Conservation (phyloP, 257 asterid genomes). For the Solanum chaucha region DNA sequence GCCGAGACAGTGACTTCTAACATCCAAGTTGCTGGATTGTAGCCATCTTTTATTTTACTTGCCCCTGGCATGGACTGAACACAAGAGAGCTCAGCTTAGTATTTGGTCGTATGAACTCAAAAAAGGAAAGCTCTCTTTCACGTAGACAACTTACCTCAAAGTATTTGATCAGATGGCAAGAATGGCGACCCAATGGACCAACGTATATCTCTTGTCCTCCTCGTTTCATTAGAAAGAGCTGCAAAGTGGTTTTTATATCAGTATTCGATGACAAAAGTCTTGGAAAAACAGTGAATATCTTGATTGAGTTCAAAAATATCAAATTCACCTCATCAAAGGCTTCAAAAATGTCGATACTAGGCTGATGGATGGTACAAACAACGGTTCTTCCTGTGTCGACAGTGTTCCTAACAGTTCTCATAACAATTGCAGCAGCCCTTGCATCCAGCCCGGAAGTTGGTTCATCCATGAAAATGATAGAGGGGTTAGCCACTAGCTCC, state of each 20-base stretch:
- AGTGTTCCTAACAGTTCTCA: slow-evolving; percentile 74
- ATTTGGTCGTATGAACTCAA: background rate
- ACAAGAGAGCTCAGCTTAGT: background rate
- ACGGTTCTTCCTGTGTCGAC: slow-evolving; percentile 79
- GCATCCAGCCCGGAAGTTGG: slow-evolving; percentile 85
- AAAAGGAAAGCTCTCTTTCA: background rate
- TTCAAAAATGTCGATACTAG: slow-evolving; percentile 73
- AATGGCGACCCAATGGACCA: slow-evolving; percentile 65
- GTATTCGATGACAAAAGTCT: background rate
- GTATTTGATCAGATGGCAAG: slow-evolving; percentile 44
- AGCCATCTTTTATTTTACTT: slow-evolving; percentile 39
- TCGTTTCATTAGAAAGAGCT: slow-evolving; percentile 63
- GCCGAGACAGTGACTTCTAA: slow-evolving; percentile 54
- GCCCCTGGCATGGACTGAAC: slow-evolving; percentile 41
- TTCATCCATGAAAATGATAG: slow-evolving; percentile 79
- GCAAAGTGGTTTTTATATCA: background rate
- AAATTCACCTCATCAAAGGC: slow-evolving; percentile 66
- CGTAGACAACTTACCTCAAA: slow-evolving; percentile 33
- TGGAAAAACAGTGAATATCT: background rate
- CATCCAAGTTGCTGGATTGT: slow-evolving; percentile 89
- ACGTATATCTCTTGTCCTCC: slow-evolving; percentile 78
- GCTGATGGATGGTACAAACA: slow-evolving; percentile 83
- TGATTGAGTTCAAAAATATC: background rate
- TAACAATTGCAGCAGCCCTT: slow-evolving; percentile 81
- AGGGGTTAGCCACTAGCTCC: slow-evolving; percentile 77